Conservation (phyloP, 1,139 yeast genomes). For the Kodamaea plutei region DNA sequence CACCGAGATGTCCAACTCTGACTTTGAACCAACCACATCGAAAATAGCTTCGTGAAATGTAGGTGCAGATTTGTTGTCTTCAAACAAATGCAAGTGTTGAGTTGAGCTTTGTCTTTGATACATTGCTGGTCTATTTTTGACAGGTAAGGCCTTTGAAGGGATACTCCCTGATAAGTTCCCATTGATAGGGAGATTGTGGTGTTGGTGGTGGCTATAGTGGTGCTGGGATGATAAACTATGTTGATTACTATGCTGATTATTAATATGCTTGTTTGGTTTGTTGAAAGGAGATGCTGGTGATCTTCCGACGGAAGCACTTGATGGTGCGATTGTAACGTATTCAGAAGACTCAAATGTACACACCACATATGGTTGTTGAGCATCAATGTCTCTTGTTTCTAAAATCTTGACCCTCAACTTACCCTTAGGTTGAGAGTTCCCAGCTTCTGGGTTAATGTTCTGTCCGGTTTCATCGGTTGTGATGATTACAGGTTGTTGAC, state of each 20-base stretch:
- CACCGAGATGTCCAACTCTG: conserved; percentile 80
- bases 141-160: conserved; percentile 14
- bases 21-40: conserved; percentile 81
- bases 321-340: conserved; percentile 77
- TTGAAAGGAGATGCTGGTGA: conserved; percentile 21
- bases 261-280: conserved; percentile 9
- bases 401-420: conserved; percentile 75
- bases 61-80: conserved; percentile 24
- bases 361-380: conserved; percentile 81
- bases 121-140: conserved; percentile 36
- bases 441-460: conserved; percentile 22
- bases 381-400: conserved; percentile 67
- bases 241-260: conserved; percentile 10
- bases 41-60: conserved; percentile 88
- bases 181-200: conserved; percentile 10
- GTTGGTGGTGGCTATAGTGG: conserved; percentile 12
- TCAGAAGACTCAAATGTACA: conserved; percentile 93
- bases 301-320: conserved; percentile 48
- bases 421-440: conserved; percentile 61
- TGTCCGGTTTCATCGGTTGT: conserved; percentile 48
- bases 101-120: conserved; percentile 67
- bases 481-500: conserved; percentile 35
- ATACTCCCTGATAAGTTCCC: conserved; percentile 13
- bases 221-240: conserved; percentile 8
- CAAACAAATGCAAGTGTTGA: conserved; percentile 43